Conservation (phyloP, 2,329 filamentous ascomycete species). For the Ambrosiella cleistominuta region DNA sequence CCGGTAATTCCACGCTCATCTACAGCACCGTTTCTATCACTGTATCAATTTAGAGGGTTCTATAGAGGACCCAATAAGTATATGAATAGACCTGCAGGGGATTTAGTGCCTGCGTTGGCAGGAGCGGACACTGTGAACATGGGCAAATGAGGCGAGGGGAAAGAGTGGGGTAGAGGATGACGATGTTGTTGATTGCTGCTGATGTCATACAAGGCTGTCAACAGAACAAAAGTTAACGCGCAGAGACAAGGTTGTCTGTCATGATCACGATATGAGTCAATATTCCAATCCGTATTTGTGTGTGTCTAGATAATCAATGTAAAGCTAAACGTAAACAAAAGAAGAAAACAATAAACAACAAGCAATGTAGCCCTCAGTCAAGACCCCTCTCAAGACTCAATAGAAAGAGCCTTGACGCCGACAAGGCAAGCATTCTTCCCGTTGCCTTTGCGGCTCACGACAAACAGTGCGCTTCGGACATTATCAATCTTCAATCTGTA, state of each 20-base stretch:
- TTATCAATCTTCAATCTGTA: slow-evolving; percentile 42
- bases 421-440: slow-evolving; percentile 44
- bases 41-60: neutral
- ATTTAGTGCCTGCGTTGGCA: neutral
- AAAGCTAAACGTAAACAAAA: neutral
- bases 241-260: neutral
- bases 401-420: slow-evolving; percentile 58
- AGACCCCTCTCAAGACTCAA: slow-evolving; percentile 41
- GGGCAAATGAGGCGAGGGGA: neutral
- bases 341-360: neutral
- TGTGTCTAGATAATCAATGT: neutral
- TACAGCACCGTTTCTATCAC: neutral
- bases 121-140: neutral
- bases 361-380: neutral
- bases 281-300: neutral
- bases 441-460: slow-evolving; percentile 46
- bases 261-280: neutral
- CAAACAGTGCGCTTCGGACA: slow-evolving; percentile 60
- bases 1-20: neutral
- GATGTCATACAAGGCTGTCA: neutral
- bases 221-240: neutral
- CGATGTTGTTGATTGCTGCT: neutral
- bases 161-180: neutral
- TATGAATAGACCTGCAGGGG: neutral
- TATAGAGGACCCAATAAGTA: neutral